Base-by-base conservation (phyloP, 75 land plant genomes). In the Isoetes taiwanensis region DNA sequence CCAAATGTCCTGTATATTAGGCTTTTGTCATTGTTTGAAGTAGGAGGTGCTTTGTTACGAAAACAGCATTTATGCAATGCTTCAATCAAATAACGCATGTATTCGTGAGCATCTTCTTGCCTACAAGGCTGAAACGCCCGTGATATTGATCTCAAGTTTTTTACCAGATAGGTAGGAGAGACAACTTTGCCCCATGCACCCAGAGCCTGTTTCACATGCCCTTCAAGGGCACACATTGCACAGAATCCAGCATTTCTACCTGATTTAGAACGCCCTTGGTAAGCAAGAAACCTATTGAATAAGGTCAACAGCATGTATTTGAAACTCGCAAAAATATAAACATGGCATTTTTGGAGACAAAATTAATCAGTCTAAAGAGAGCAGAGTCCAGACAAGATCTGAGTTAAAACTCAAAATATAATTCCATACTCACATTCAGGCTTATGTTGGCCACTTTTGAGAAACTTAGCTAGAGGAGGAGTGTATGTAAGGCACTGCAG, bases 401-500 rank as follows among this genome's bases (percentile, higher is more conserved):
- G n/a, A n/a, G n/a, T n/a, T n/a, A n/a, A n/a, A n/a, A n/a, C n/a
- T 14, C 9, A 37, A 9, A 9, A 9, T 28, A 12, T 1, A 38
- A 56, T 2, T 30, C 9, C 11, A 20, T 55, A 71, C 97, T 80
- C 62, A 91, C 94, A 91, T 24, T 78, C 71, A 39, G 34, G 34
- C 50, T 83, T 75, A 62, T 91, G 97, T 61, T 72, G 80, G 9
- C 85, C 85, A 31, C 82, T 82, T 41, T 86, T 80, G 42, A 91
- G 57, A 61, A 82, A 91, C 1, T 78, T 80, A 4, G 69, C 85
- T 48, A 91, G 61, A 29, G 97, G 97, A 56, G 82, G 89, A 5
- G 94, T 91, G 42, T 91, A 91, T 0, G 97, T 86, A 24, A 91
- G 73, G 42, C 97, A 91, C 58, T 91, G 94, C 46, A 91, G 63